Conservation (phyloP, 345 rosid genomes). For the Pugionium cornutum region DNA sequence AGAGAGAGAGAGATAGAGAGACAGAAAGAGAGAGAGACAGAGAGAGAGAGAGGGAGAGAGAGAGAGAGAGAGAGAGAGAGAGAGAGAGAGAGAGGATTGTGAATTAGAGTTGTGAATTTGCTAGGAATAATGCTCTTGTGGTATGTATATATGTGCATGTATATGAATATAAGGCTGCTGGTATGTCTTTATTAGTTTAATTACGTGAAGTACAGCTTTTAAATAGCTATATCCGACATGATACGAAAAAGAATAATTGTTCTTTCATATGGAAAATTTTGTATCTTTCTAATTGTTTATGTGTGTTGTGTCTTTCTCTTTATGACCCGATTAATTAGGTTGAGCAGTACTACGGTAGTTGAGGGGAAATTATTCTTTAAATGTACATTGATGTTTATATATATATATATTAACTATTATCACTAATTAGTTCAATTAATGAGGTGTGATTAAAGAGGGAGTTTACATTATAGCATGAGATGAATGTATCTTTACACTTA, state of each 20-base stretch:
- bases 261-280: slow-evolving; percentile 17
- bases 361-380: slow-evolving; percentile 1
- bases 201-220: slow-evolving; percentile 45
- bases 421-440: no score
- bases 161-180: slow-evolving; percentile 31
- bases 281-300: slow-evolving; percentile 23
- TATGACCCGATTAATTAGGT: slow-evolving; percentile 30
- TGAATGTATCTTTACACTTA: slow-evolving; percentile 43
- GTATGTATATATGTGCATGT: slow-evolving; percentile 35
- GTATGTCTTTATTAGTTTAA: slow-evolving; percentile 31
- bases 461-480: slow-evolving; percentile 26
- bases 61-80: neutral
- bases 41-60: neutral
- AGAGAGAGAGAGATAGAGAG: no score
- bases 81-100: neutral
- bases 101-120: slow-evolving; percentile 17
- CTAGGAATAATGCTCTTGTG: neutral
- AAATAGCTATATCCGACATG: slow-evolving; percentile 20
- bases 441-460: neutral
- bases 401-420: no score
- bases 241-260: slow-evolving; percentile 29
- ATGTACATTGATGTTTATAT: slow-evolving; percentile 1
- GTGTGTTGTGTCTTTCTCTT: slow-evolving; percentile 21
- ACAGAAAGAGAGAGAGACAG: neutral
- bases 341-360: slow-evolving; percentile 36